A percentile compares a stretch with the other conserved stretches of the same genome.
Conservation (phyloP, 805 yeast species). For the Candida pseudofarinosa region DNA sequence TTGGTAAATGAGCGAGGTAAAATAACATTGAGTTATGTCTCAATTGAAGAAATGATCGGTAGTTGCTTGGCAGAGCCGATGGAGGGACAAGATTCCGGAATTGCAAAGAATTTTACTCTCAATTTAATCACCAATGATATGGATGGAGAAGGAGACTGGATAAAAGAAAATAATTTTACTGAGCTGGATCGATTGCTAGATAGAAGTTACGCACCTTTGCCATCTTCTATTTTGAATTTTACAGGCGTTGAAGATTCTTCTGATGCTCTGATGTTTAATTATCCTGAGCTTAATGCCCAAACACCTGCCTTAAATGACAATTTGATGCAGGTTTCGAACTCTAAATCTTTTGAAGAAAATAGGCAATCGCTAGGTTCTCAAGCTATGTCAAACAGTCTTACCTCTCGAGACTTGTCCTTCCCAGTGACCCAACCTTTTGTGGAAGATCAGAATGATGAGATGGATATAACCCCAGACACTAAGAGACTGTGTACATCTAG, state of each 20-base stretch:
- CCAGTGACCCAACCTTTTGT: no score
- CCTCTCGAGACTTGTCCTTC: no score
- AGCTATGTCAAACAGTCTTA: no score
- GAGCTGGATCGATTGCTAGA: neutral
- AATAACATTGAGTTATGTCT: constrained; percentile 44
- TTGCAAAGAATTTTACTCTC: neutral
- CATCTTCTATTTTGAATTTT: neutral
- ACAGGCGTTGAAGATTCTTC: neutral
- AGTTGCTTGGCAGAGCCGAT: constrained; percentile 50
- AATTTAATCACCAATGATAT: neutral
- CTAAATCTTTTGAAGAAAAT: neutral
- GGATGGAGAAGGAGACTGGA: neutral
- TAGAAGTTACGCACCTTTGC: neutral
- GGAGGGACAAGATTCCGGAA: constrained; percentile 4
- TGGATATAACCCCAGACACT: neutral
- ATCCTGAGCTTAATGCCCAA: neutral
- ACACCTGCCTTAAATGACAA: neutral
- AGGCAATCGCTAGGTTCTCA: no score
- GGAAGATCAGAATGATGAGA: neutral
- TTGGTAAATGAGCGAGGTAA: constrained; percentile 42
- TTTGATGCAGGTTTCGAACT: neutral
- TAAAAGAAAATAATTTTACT: neutral
- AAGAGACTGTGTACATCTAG: neutral
- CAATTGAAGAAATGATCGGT: constrained; percentile 58
- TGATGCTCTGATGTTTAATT: neutral